phyloP scores from a whole-genome alignment of 2,329 filamentous ascomycete species.

The Trichoderma sp. region DNA sequence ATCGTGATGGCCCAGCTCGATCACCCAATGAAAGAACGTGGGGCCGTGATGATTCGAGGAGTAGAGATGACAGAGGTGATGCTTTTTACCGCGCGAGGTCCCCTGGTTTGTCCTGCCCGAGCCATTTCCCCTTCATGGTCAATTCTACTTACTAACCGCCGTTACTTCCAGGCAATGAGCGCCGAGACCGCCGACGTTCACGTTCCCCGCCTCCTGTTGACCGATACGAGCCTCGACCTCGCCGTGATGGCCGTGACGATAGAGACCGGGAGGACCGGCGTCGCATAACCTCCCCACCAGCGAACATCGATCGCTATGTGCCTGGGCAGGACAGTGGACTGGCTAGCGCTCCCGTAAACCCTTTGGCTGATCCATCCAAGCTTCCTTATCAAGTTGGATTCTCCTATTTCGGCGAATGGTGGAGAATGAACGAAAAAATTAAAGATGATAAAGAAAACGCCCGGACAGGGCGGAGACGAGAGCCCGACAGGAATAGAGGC shows the following conservation, averaged over 20 bases:
- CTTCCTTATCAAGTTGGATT: slow-evolving; percentile 81
- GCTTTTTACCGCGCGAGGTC: slow-evolving; percentile 68
- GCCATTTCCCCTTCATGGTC: neutral
- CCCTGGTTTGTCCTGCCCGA: slow-evolving; percentile 59
- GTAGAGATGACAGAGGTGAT: slow-evolving; percentile 58
- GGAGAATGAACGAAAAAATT: slow-evolving; percentile 78
- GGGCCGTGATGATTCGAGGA: slow-evolving; percentile 55
- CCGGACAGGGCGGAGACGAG: slow-evolving; percentile 68
- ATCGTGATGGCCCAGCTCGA: slow-evolving; percentile 54
- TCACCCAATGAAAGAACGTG: slow-evolving; percentile 58
- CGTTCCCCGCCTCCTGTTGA: slow-evolving; percentile 73
- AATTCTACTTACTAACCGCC: neutral
- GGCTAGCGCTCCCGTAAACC: slow-evolving; percentile 57
- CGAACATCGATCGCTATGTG: slow-evolving; percentile 82
- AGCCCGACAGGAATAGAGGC: slow-evolving; percentile 63
- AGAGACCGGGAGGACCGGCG: slow-evolving; percentile 63
- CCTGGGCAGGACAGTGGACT: slow-evolving; percentile 66
- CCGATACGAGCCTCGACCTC: slow-evolving; percentile 71
- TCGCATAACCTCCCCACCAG: slow-evolving; percentile 61
- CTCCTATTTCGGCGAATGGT: slow-evolving; percentile 85
- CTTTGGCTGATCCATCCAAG: slow-evolving; percentile 69
- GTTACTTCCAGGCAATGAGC: slow-evolving; percentile 52
- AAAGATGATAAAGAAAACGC: slow-evolving; percentile 77
- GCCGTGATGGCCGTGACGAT: slow-evolving; percentile 70
- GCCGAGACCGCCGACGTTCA: slow-evolving; percentile 63